Percentiles rank a stretch among this genome's conserved stretches.
Conservation (phyloP, 805 yeast genomes). For the Candida nemodendra region DNA sequence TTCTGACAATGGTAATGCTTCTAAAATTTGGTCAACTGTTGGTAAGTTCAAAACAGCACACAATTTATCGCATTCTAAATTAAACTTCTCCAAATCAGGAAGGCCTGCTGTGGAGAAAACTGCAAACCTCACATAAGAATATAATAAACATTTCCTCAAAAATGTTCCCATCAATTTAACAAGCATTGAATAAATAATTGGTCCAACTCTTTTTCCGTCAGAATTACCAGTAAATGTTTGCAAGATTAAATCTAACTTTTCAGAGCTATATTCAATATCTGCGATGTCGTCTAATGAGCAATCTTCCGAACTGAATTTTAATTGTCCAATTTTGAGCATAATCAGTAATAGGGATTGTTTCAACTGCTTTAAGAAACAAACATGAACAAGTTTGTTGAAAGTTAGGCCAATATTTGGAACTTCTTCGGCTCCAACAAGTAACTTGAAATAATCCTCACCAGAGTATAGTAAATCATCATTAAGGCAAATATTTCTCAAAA, state of each 20-base stretch:
- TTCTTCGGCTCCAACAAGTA: conserved; percentile 50
- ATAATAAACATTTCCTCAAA: conserved; percentile 59
- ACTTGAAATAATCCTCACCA: conserved; percentile 52
- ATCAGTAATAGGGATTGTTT: conserved; percentile 42
- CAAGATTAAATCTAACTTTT: conserved; percentile 18
- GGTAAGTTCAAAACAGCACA: conserved; percentile 51
- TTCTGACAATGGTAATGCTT: conserved; percentile 13
- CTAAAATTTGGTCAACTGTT: conserved; percentile 28
- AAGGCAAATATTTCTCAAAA: conserved; percentile 56
- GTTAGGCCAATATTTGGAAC: conserved; percentile 42
- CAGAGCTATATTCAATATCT: conserved; percentile 11
- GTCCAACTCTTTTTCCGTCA: conserved; percentile 31
- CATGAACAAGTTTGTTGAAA: conserved; percentile 46
- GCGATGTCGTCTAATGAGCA: conserved; percentile 11
- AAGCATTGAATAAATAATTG: conserved; percentile 50
- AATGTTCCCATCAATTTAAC: conserved; percentile 62
- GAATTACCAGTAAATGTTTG: conserved; percentile 27
- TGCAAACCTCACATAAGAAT: conserved; percentile 53
- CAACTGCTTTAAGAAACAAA: conserved; percentile 53
- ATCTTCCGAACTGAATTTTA: conserved; percentile 5
- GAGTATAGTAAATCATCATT: conserved; percentile 35
- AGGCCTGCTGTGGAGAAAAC: conserved; percentile 33
- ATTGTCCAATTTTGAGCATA: conserved; percentile 15
- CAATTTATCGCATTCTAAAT: conserved; percentile 54
- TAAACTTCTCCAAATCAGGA: conserved; percentile 18